Conservation (phyloP, 495 filamentous ascomycete species). For the Amorphotheca resinae region DNA sequence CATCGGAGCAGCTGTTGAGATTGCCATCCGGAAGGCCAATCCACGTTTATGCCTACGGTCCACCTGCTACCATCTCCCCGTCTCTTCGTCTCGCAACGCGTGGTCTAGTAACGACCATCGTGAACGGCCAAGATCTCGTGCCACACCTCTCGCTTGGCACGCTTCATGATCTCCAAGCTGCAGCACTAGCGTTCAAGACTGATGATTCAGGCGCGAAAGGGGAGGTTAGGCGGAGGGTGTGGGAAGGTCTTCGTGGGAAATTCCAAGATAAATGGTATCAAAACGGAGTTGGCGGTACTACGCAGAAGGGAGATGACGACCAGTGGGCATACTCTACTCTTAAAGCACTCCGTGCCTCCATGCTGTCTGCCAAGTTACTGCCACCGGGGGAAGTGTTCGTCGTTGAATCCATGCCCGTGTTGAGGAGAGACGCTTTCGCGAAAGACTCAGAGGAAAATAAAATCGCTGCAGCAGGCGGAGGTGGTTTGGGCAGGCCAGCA, state of each 20-base stretch:
- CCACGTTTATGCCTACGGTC: constrained; percentile 71
- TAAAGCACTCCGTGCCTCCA: constrained; percentile 50
- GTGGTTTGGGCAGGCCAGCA: constrained; percentile 44
- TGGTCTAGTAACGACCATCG: constrained; percentile 63
- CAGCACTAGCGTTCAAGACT: constrained; percentile 57
- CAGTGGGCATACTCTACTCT: constrained; percentile 61
- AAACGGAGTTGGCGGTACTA: constrained; percentile 10
- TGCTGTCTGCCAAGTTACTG: constrained; percentile 57
- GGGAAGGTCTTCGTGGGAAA: constrained; percentile 42
- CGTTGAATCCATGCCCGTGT: constrained; percentile 51
- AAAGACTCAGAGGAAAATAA: neutral
- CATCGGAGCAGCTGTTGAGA: constrained; percentile 25
- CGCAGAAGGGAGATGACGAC: constrained; percentile 36
- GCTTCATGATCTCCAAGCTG: constrained; percentile 61
- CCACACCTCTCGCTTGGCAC: constrained; percentile 63
- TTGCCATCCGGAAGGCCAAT: constrained; percentile 56
- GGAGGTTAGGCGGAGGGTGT: constrained; percentile 53
- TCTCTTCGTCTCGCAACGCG: constrained; percentile 58
- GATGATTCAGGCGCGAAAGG: constrained; percentile 52
- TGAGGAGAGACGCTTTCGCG: constrained; percentile 9
- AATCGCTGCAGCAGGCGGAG: constrained; percentile 3
- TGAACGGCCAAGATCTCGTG: constrained; percentile 62
- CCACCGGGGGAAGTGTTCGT: constrained; percentile 70
- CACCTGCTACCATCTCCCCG: constrained; percentile 59
- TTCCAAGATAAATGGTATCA: constrained; percentile 33